These are phyloP conservation scores for Eimeria acervulina DNA, from an alignment of 169 alveolate genomes.

Conservation along the genomic window DNA sequence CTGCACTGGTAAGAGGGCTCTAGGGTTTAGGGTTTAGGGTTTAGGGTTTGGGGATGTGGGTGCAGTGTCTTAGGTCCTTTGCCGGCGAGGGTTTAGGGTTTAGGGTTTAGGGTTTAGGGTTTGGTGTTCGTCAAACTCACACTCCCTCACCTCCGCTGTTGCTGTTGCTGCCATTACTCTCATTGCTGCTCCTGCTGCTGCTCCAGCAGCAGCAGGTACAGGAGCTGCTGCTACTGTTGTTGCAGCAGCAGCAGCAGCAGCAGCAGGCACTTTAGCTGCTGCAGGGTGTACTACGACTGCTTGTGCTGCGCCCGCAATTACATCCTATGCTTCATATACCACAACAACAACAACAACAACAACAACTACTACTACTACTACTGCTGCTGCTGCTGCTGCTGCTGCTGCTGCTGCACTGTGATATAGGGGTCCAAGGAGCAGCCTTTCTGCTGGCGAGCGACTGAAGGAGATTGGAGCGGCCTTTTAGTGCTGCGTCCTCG, in stretches of 20 bases:
- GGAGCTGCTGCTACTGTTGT: conserved; percentile 25
- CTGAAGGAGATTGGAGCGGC: neutral
- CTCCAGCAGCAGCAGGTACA: too few relatives aligned
- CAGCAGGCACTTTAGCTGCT: too few relatives aligned
- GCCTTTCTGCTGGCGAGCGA: conserved; percentile 22
- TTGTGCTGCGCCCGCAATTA: too few relatives aligned
- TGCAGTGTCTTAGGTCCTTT: neutral
- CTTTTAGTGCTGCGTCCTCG: neutral
- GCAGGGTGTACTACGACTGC: too few relatives aligned
- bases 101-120: neutral
- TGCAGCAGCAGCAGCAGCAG: too few relatives aligned
- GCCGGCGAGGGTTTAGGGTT: neutral
- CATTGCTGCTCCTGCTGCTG: neutral
- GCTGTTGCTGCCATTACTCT: neutral
- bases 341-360: neutral
- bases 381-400: conserved; percentile 29
- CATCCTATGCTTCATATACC: too few relatives aligned
- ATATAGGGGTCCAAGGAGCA: conserved; percentile 4
- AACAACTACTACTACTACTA: neutral
- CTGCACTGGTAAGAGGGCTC: conserved; percentile 11
- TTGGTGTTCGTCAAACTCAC: too few relatives aligned
- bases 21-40: conserved; percentile 50
- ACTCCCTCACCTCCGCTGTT: neutral
- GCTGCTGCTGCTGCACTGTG: conserved; percentile 24
- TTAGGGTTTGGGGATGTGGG: neutral